Percentiles rank a stretch among this genome's conserved stretches.
These are phyloP conservation scores for Backusella tuberculispora DNA, from an alignment of 192 early-diverging fungal species.

Conservation along the genomic window DNA sequence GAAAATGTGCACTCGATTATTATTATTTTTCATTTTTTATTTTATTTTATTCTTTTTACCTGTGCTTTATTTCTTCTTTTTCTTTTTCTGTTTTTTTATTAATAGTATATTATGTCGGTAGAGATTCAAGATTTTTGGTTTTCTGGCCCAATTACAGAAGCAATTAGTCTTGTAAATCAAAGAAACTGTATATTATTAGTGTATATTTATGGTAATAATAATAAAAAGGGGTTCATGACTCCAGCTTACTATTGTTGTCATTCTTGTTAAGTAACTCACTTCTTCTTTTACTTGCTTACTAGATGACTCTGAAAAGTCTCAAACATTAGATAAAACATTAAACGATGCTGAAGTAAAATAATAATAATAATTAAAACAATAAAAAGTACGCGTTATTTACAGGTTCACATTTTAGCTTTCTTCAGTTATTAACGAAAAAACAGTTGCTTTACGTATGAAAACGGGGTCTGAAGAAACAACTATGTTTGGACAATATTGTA, in stretches of 20 bases:
- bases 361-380: not conserved
- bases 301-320: slow-evolving; percentile 29
- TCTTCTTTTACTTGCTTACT: not conserved
- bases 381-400: not conserved
- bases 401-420: not conserved
- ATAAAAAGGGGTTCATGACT: not conserved
- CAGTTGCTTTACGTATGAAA: slow-evolving; percentile 26
- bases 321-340: not conserved
- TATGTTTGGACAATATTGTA: slow-evolving; percentile 41
- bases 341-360: not conserved
- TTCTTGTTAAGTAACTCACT: not conserved
- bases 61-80: not conserved
- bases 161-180: slow-evolving; percentile 25
- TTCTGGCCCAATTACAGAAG: slow-evolving; percentile 27
- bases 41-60: not conserved
- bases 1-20: not conserved
- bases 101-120: not conserved
- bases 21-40: too few relatives aligned
- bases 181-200: slow-evolving; percentile 36
- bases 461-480: slow-evolving; percentile 31
- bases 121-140: slow-evolving; percentile 30
- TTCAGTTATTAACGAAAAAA: not conserved
- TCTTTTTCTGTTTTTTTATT: not conserved
- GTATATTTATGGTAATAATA: slow-evolving; percentile 31
- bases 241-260: not conserved